phyloP scores from a whole-genome alignment of 1,139 yeast species.

The Candida sanyaensis region DNA sequence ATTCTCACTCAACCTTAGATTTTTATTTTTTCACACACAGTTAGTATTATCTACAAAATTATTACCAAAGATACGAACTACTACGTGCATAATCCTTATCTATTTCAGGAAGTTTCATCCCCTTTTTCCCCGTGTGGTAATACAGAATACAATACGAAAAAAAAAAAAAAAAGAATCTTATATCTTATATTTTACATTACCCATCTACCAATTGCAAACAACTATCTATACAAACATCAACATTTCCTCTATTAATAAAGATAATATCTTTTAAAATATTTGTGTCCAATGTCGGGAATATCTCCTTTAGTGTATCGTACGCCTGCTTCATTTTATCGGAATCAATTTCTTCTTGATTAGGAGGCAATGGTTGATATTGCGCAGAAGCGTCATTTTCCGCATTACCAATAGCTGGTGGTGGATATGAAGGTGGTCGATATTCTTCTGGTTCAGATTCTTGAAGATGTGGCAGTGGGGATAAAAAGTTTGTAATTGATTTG shows the following conservation, averaged over 20 bases:
- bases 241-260: conserved; percentile 62
- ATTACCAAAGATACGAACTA: too few species aligned
- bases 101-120: too few species aligned
- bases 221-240: conserved; percentile 78
- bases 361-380: conserved; percentile 14
- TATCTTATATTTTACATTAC: background rate
- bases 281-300: conserved; percentile 76
- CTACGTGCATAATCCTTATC: too few species aligned
- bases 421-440: conserved; percentile 4
- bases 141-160: too few species aligned
- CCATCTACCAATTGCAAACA: conserved; percentile 38
- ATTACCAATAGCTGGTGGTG: conserved; percentile 5
- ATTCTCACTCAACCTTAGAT: background rate
- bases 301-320: conserved; percentile 53
- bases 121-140: too few species aligned
- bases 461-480: conserved; percentile 43
- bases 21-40: too few species aligned
- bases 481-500: conserved; percentile 47
- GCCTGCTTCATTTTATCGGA: conserved; percentile 23
- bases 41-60: too few species aligned
- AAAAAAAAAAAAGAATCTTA: too few species aligned
- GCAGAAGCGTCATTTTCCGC: conserved; percentile 4
- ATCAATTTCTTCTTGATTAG: conserved; percentile 14
- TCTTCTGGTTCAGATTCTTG: conserved; percentile 4
- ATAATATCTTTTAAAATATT: conserved; percentile 73